Evolutionary conservation across 768 basidiomycete genomes (phyloP), one percentile per base, ranked within the genome.

Genomic region (Agaricus blazei): DNA sequence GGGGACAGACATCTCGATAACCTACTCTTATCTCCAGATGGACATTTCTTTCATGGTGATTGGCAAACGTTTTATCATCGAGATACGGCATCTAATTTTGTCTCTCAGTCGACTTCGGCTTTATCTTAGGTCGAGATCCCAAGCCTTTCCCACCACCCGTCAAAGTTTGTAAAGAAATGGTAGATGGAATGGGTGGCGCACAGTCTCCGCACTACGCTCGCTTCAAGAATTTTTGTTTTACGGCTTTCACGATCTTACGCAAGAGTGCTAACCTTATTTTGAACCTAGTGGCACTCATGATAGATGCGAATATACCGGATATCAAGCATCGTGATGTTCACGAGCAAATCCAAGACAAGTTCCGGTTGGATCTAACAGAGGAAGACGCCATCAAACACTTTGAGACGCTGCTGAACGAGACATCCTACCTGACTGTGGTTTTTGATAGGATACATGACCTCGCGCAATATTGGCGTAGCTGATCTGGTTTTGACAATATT

Each of bases 111-210:
- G 97, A 98, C 67, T 99, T 98, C 65, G 96, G 97, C 2, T 99
- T 98, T 70, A 98, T 98, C 63, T 80, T 98, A 12, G 97, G 97
- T 2, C 87, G 94, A 2, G 97, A 98, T 66, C 97, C 97, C 0
- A 98, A 99, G 65, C 93, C 94, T 0, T 96, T 95, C 66, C 95
- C 97, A 2, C 97, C 97, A 5, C 91, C 94, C 11, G 95, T 98
- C 61, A 99, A 99, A 68, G 90, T 99, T 40, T 98, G 95, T 72
- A 95, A 96, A 65, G 97, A 98, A 67, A 99, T 98, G 97, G 93
- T 98, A 0, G 97, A 99, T 67, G 96, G 91, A 9, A 96, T 99
- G 94, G 97, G 97, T n/a, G 96, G 97, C 9, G 86, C 91, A 1
- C 84, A 90, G 64, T 96, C 94, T 5, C 82, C 88, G n/a, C 96